Evolutionary conservation across 1,284 basidiomycete genomes (phyloP).

Genomic region (Thelephora terrestris): DNA sequence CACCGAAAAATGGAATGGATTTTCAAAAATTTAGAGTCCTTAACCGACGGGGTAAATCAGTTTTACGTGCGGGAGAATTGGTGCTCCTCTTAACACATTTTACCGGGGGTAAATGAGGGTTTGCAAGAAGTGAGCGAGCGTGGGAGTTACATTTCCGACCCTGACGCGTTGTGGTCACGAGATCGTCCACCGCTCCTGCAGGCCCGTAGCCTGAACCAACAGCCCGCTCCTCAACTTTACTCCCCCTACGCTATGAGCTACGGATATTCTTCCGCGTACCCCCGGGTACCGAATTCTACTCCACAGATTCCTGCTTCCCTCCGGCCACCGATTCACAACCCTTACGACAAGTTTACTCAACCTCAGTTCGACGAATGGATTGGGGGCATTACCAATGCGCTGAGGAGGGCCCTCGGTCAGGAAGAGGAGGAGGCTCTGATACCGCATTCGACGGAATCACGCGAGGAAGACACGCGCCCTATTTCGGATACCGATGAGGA

Average conservation of each 20-base stretch:
- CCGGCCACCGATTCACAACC: conserved; percentile 47
- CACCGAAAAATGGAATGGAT: no score
- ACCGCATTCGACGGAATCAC: conserved; percentile 4
- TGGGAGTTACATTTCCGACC: neutral
- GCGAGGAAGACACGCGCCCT: conserved; percentile 9
- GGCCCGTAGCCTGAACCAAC: no score
- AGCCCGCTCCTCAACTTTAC: no score
- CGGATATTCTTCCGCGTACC: neutral
- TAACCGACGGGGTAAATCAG: no score
- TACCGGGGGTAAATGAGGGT: no score
- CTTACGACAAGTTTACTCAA: conserved; percentile 59
- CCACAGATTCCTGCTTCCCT: conserved; percentile 2
- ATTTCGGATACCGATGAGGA: conserved; percentile 18
- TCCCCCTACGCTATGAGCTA: no score
- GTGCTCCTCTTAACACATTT: no score
- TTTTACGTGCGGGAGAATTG: no score
- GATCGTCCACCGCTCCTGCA: conserved; percentile 12
- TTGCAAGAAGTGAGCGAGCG: neutral
- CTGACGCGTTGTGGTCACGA: conserved; percentile 12
- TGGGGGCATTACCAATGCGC: conserved; percentile 43
- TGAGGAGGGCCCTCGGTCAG: conserved; percentile 44
- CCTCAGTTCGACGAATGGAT: conserved; percentile 61
- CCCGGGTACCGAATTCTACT: neutral
- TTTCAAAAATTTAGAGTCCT: no score
- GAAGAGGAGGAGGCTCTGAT: conserved; percentile 20